Evolutionary conservation across 2,329 filamentous ascomycete genomes (phyloP).

Genomic region (Botryotinia globosa): DNA sequence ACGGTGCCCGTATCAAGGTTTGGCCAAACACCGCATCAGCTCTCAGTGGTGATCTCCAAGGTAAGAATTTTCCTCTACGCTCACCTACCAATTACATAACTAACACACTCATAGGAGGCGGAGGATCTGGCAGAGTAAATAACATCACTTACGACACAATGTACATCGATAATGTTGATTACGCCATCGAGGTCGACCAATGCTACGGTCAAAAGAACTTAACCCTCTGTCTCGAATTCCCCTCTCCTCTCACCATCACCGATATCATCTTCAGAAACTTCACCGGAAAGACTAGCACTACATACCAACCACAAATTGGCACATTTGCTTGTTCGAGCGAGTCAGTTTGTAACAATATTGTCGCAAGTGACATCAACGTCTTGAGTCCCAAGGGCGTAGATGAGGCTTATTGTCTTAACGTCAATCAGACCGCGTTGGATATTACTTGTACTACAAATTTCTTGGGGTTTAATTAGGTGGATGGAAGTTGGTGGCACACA

Average conservation of each 20-base stretch:
- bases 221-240: slow-evolving; percentile 58
- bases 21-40: slow-evolving; percentile 56
- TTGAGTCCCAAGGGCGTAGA: slow-evolving; percentile 47
- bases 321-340: slow-evolving; percentile 49
- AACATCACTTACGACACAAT: slow-evolving; percentile 68
- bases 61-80: background rate
- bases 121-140: slow-evolving; percentile 57
- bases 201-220: slow-evolving; percentile 62
- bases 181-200: slow-evolving; percentile 62
- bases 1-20: slow-evolving; percentile 71
- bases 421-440: slow-evolving; percentile 40
- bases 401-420: slow-evolving; percentile 46
- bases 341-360: slow-evolving; percentile 50
- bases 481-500: too few relatives aligned
- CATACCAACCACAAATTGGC: slow-evolving; percentile 45
- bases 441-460: slow-evolving; percentile 38
- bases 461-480: slow-evolving; percentile 33
- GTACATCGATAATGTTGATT: slow-evolving; percentile 59
- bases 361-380: slow-evolving; percentile 46
- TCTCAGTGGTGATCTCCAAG: slow-evolving; percentile 56
- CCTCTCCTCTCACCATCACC: slow-evolving; percentile 53
- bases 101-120: slow-evolving; percentile 49
- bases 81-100: background rate
- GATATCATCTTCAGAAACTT: slow-evolving; percentile 57
- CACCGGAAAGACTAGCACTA: slow-evolving; percentile 50